Evolutionary conservation across 2,329 filamentous ascomycete species (phyloP).

Genomic region (Trichoderma hamatum): DNA sequence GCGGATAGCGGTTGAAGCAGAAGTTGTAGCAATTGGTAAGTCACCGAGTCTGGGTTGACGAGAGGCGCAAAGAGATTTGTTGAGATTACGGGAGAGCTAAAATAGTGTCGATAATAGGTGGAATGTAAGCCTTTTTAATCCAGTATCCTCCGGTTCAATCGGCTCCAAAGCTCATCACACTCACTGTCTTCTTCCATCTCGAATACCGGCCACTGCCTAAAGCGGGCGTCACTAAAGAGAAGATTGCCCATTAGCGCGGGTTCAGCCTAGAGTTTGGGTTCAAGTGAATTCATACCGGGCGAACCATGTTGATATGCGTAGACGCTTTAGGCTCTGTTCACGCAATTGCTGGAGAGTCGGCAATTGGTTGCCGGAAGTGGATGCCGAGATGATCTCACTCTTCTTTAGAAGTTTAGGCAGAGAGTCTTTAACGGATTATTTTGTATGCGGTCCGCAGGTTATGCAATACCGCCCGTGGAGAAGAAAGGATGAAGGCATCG

Average conservation of each 20-base stretch:
- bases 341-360: neutral
- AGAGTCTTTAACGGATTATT: neutral
- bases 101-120: neutral
- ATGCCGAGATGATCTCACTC: neutral
- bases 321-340: neutral
- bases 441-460: neutral
- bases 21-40: neutral
- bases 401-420: neutral
- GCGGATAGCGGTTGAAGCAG: neutral
- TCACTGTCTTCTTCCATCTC: neutral
- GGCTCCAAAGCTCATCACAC: neutral
- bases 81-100: neutral
- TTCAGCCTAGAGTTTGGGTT: neutral
- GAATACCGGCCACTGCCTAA: constrained; percentile 8
- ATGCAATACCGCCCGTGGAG: neutral
- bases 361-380: neutral
- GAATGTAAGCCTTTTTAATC: neutral
- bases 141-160: neutral
- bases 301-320: constrained; percentile 2
- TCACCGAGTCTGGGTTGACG: neutral
- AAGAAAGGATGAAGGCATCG: neutral
- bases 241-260: neutral
- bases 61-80: neutral
- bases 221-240: neutral
- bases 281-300: neutral